These are phyloP conservation scores for Mycena epipterygia DNA, from an alignment of 768 basidiomycete genomes.

Conservation along the genomic window DNA sequence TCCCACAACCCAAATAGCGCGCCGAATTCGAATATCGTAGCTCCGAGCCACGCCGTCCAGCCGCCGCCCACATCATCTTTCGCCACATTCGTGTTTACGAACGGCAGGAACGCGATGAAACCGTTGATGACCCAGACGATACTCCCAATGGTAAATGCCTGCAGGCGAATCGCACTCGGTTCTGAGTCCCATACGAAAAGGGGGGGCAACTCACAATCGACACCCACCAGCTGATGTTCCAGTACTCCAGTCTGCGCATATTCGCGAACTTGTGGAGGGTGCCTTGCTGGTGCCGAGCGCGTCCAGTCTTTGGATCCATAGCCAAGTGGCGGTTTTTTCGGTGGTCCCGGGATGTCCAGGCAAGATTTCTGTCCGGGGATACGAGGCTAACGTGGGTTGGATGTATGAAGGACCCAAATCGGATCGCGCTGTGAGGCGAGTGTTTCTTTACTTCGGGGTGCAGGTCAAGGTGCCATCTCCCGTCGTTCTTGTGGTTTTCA, in stretches of 20 bases:
- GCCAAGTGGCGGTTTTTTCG: constrained; percentile 51
- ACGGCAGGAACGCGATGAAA: constrained; percentile 66
- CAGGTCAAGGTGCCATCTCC: constrained; percentile 46
- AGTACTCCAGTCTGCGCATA: constrained; percentile 54
- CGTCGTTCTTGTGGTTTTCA: constrained; percentile 13
- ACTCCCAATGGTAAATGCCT: constrained; percentile 59
- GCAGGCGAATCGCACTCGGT: neutral
- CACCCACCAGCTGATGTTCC: constrained; percentile 62
- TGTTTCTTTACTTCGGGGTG: constrained; percentile 46
- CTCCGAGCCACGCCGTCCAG: constrained; percentile 69
- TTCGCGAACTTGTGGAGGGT: constrained; percentile 41
- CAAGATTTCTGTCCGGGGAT: constrained; percentile 29
- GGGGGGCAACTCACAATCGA: constrained; percentile 46
- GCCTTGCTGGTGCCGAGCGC: constrained; percentile 32
- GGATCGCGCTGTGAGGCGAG: constrained; percentile 46
- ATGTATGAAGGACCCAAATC: constrained; percentile 47
- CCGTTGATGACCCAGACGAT: constrained; percentile 71
- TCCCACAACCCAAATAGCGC: constrained; percentile 67
- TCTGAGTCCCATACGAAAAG: neutral
- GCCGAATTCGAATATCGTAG: constrained; percentile 72
- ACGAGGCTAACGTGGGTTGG: constrained; percentile 51
- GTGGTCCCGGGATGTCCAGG: constrained; percentile 59
- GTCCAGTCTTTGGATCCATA: constrained; percentile 40
- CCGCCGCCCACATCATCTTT: constrained; percentile 51
- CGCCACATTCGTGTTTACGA: constrained; percentile 47